These are phyloP conservation scores for Tricholoma furcatifolium DNA, from an alignment of 768 basidiomycete species.

Conservation along the genomic window DNA sequence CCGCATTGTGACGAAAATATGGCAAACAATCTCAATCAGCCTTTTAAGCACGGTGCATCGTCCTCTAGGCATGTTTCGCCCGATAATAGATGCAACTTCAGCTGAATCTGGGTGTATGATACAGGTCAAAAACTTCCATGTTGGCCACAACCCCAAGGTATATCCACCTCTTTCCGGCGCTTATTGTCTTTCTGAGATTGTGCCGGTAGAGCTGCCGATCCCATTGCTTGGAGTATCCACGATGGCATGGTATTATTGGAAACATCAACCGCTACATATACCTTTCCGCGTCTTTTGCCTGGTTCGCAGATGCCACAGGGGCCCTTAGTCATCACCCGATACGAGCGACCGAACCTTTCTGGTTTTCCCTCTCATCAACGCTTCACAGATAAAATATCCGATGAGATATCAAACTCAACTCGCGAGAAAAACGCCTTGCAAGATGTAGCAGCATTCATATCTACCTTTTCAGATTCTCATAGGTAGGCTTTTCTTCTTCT, in stretches of 20 bases:
- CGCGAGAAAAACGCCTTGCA: not conserved
- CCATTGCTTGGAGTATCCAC: too few relatives aligned
- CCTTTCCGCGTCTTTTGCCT: slow-evolving; percentile 46
- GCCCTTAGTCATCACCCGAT: slow-evolving; percentile 36
- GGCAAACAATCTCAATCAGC: not conserved
- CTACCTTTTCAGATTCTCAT: not conserved
- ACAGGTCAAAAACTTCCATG: not conserved
- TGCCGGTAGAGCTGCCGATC: too few relatives aligned
- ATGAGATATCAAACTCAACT: not conserved
- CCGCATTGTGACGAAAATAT: not conserved
- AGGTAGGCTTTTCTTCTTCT: not conserved
- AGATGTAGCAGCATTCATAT: not conserved
- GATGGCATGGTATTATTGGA: slow-evolving; percentile 23
- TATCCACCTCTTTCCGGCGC: too few relatives aligned
- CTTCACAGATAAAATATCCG: not conserved
- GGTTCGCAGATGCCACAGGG: slow-evolving; percentile 40
- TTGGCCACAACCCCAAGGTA: not conserved
- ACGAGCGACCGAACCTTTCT: not conserved
- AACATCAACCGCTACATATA: slow-evolving; percentile 42
- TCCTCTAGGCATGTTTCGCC: not conserved
- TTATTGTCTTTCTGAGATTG: too few relatives aligned
- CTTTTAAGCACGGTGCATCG: not conserved
- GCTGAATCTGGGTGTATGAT: not conserved
- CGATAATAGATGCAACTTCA: not conserved
- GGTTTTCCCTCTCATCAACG: not conserved